Base-by-base conservation (phyloP, 129 eudicot genomes). In the Pittosporum tobira region DNA sequence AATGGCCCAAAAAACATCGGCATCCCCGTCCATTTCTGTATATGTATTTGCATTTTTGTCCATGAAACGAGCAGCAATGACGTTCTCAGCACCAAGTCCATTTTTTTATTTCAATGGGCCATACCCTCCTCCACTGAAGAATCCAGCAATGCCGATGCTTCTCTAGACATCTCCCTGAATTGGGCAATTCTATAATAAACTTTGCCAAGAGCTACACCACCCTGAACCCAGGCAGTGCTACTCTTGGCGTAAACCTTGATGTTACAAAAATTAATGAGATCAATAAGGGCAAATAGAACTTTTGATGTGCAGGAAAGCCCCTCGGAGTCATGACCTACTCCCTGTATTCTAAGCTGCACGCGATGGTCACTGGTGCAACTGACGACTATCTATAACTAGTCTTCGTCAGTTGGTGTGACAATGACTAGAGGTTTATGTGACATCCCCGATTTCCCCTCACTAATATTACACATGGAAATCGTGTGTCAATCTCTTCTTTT, bases 311-410 rank as follows among this genome's bases (percentile, higher is more conserved):
- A 65, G 12, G 71, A 65, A 9, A 65, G 40, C 1, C 71, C 71
- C 43, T 52, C 71, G 11, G 12, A 65, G 31, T 57, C 57, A 19
- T 65, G 71, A 7, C 71, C 71, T 1, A 62, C 71, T n/a, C 53
- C 9, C 21, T 62, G 59, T 21, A 65, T 29, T 13, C 53, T 52
- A 15, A 65, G 11, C 52, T 54, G 61, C 2, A 65, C 4, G 8
- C 37, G 50, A 3, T 45, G 36, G 23, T 22, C 28, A 9, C 31
- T 65, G 5, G 51, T 38, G 44, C 71, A 65, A 12, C 10, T 20
- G n/a, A 65, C n/a, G 12, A 27, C 27, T 12, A 24, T 21, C 6
- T 25, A 16, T 1, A 65, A 20, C n/a, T 65, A 53, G 16, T 45
- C 46, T 21, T 54, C 58, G 20, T 12, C 27, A 13, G 13, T 28